Percentiles rank a stretch among this genome's conserved stretches.
Conservation (phyloP, 2,329 filamentous ascomycete species). For the Neofusicoccum sp. region DNA sequence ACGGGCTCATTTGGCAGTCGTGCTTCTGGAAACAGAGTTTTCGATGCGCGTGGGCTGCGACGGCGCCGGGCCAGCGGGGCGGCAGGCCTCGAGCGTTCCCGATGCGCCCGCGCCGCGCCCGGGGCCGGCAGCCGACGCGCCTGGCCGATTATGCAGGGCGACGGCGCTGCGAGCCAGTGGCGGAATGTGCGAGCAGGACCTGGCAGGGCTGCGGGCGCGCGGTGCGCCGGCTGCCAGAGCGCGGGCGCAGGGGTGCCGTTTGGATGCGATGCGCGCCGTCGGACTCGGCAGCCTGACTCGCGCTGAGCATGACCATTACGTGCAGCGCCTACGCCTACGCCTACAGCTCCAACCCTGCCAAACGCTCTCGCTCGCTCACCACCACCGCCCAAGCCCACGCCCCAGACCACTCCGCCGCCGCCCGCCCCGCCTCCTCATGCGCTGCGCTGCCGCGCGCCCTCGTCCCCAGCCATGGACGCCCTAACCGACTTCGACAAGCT, state of each 20-base stretch:
- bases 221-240: slow-evolving; percentile 10
- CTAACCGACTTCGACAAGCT: slow-evolving; percentile 17
- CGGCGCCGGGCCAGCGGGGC: slow-evolving; percentile 1
- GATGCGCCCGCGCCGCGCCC: not conserved
- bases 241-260: slow-evolving; percentile 1
- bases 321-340: slow-evolving; percentile 1
- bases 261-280: not conserved
- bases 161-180: not conserved
- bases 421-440: slow-evolving; percentile 8
- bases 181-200: not conserved
- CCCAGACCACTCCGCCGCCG: not conserved
- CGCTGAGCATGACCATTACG: slow-evolving; percentile 8
- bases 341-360: slow-evolving; percentile 3
- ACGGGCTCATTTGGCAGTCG: slow-evolving; percentile 12
- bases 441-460: slow-evolving; percentile 8
- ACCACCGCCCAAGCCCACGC: not conserved
- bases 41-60: too few relatives aligned
- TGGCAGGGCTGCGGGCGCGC: slow-evolving; percentile 4
- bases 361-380: not conserved
- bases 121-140: not conserved
- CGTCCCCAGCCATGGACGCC: slow-evolving; percentile 20
- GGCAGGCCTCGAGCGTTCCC: too few relatives aligned
- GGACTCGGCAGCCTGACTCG: not conserved
- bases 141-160: not conserved
- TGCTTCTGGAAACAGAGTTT: slow-evolving; percentile 4